phyloP scores from a whole-genome alignment of 106 monocot genomes.

The Amphibolis antarctica region DNA sequence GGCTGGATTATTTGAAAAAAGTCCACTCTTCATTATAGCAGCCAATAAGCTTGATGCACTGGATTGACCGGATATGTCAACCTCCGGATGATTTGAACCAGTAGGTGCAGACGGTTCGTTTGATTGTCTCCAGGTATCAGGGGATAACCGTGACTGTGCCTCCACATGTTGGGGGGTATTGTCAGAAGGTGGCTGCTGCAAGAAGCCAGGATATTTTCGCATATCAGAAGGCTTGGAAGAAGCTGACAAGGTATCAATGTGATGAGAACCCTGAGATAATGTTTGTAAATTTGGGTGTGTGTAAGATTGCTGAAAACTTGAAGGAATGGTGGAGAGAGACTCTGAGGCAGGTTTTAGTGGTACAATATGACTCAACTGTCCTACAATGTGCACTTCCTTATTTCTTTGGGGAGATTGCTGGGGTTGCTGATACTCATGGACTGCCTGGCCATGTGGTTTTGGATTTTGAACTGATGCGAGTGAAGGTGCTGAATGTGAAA shows the following conservation, averaged over 20 bases:
- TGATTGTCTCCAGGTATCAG: slow-evolving; percentile 8
- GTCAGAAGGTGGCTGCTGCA: slow-evolving; percentile 22
- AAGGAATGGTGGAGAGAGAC: slow-evolving; percentile 10
- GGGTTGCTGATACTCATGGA: slow-evolving; percentile 13
- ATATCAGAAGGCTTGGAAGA: slow-evolving; percentile 22
- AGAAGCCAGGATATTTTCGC: slow-evolving; percentile 16
- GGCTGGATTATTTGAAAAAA: slow-evolving; percentile 22
- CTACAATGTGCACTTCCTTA: slow-evolving; percentile 20
- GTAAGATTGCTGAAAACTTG: slow-evolving; percentile 18
- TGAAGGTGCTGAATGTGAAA: slow-evolving; percentile 24
- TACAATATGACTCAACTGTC: slow-evolving; percentile 9
- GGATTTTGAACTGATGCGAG: slow-evolving; percentile 20
- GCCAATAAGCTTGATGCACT: slow-evolving; percentile 36
- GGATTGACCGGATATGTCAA: slow-evolving; percentile 23
- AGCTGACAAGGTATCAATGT: slow-evolving; percentile 12
- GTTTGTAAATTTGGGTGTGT: slow-evolving; percentile 3
- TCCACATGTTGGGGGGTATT: slow-evolving; percentile 7
- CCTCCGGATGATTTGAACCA: slow-evolving; percentile 9
- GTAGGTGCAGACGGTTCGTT: slow-evolving; percentile 10
- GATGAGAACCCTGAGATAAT: slow-evolving; percentile 17
- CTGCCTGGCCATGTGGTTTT: slow-evolving; percentile 12
- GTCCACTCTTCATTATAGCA: slow-evolving; percentile 43
- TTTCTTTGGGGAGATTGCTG: slow-evolving; percentile 14
- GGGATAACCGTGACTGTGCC: slow-evolving; percentile 15
- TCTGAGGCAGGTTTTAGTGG: slow-evolving; percentile 7